Percentiles rank a stretch among this genome's conserved stretches.
These are phyloP conservation scores for Orbilia ellipsospora DNA, from an alignment of 2,329 filamentous ascomycete genomes.

Conservation along the genomic window DNA sequence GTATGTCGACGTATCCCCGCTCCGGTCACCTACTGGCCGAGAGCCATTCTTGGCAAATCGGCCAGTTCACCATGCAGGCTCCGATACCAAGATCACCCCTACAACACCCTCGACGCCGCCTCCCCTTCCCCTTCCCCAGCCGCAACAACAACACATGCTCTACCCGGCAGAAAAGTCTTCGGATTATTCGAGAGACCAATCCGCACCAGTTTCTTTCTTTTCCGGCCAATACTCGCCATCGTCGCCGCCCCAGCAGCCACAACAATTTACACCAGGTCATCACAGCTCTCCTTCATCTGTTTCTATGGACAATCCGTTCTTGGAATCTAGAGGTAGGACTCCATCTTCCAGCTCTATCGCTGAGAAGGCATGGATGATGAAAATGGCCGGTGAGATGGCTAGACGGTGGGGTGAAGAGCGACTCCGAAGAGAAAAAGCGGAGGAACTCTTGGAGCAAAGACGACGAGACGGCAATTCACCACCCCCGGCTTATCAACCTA, in stretches of 20 bases:
- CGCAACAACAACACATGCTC: slow-evolving; percentile 32
- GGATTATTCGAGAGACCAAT: slow-evolving; percentile 42
- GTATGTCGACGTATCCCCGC: slow-evolving; percentile 49
- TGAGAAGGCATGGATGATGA: slow-evolving; percentile 87
- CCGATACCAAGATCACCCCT: slow-evolving; percentile 55
- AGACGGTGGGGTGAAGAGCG: slow-evolving; percentile 89
- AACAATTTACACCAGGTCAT: slow-evolving; percentile 39
- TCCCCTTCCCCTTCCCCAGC: slow-evolving; percentile 2
- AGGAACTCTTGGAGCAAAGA: slow-evolving; percentile 56
- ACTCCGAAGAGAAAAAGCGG: slow-evolving; percentile 61
- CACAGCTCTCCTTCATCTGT: slow-evolving; percentile 42
- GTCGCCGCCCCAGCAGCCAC: slow-evolving; percentile 15
- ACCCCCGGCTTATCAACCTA: slow-evolving; percentile 46
- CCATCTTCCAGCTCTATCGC: slow-evolving; percentile 68
- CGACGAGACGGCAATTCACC: slow-evolving; percentile 55
- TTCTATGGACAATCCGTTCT: slow-evolving; percentile 44
- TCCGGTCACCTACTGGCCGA: slow-evolving; percentile 52
- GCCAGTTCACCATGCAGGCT: slow-evolving; percentile 55
- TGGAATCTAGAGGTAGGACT: slow-evolving; percentile 48
- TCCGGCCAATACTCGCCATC: slow-evolving; percentile 45
- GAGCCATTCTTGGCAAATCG: slow-evolving; percentile 54
- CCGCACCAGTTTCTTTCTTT: slow-evolving; percentile 39
- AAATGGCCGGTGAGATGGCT: slow-evolving; percentile 93
- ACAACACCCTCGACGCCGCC: slow-evolving; percentile 39
- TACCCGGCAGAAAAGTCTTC: slow-evolving; percentile 40